Percentiles rank a stretch among this genome's conserved stretches.
Conservation (phyloP, 495 filamentous ascomycete genomes). For the Neurospora africana region DNA sequence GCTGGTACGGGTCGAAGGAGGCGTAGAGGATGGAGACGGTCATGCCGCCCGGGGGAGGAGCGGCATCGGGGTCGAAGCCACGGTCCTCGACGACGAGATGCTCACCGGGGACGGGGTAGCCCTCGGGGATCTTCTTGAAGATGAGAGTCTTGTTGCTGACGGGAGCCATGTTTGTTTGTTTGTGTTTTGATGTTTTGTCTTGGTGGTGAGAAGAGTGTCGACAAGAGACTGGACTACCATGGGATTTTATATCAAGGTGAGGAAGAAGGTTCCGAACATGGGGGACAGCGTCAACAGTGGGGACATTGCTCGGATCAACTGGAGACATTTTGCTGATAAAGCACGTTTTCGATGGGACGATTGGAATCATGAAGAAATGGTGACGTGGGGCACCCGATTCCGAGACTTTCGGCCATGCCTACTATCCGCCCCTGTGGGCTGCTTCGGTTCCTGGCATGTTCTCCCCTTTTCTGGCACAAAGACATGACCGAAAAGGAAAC, state of each 20-base stretch:
- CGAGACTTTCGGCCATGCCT: neutral
- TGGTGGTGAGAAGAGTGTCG: neutral
- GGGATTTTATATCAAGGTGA: neutral
- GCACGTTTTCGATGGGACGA: neutral
- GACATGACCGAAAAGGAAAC: neutral
- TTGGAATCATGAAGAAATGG: neutral
- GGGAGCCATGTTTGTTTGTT: constrained; percentile 6
- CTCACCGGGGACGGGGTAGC: constrained; percentile 60
- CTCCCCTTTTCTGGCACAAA: neutral
- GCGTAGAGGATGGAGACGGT: constrained; percentile 62
- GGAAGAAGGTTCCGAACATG: neutral
- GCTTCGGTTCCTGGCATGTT: neutral
- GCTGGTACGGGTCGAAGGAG: constrained; percentile 85
- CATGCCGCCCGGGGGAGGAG: constrained; percentile 58
- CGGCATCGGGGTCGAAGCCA: constrained; percentile 53
- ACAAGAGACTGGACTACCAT: neutral
- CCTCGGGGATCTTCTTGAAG: constrained; percentile 62
- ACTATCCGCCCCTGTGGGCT: neutral
- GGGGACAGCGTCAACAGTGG: neutral
- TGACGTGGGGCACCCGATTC: neutral
- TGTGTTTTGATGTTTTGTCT: neutral
- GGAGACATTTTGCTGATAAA: neutral
- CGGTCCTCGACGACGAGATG: constrained; percentile 60
- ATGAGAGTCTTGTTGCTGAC: constrained; percentile 64
- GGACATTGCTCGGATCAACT: neutral